Evolutionary conservation across 2,329 filamentous ascomycete species (phyloP).

Genomic region (Cercospora nicotianae): DNA sequence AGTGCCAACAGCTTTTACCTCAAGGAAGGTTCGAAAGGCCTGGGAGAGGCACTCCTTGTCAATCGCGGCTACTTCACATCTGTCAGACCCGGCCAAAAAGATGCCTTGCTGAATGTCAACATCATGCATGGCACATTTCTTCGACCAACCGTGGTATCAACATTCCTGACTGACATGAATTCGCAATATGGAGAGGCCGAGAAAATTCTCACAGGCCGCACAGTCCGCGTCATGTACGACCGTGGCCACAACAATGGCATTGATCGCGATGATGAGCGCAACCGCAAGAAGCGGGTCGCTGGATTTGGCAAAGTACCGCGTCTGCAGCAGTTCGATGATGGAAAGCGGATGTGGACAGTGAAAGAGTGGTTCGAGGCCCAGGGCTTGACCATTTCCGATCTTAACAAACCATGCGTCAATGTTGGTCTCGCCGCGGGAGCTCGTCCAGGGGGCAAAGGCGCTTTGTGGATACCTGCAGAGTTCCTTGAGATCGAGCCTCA

Average conservation of each 20-base stretch:
- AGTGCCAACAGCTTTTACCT: conserved; percentile 13
- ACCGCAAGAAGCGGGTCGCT: conserved; percentile 4
- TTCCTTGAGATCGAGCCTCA: conserved; percentile 7
- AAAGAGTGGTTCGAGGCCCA: conserved; percentile 5
- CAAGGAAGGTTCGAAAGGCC: not conserved
- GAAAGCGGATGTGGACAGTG: not conserved
- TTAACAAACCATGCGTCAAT: not conserved
- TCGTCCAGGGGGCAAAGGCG: not conserved
- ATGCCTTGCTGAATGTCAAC: not conserved
- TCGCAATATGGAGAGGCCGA: not conserved
- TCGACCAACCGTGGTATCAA: not conserved
- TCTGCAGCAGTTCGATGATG: not conserved
- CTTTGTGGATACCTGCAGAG: conserved; percentile 9
- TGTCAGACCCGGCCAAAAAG: not conserved
- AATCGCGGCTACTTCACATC: conserved; percentile 17
- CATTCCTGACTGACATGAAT: conserved; percentile 2
- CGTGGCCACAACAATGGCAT: not conserved
- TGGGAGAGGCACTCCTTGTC: not conserved
- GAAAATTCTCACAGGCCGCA: not conserved
- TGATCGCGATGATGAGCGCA: not conserved
- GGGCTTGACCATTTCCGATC: not conserved
- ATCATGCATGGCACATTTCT: conserved; percentile 8
- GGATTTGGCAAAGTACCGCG: not conserved
- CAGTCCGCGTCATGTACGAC: not conserved
- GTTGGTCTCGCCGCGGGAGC: not conserved